phyloP scores from a whole-genome alignment of 1,284 basidiomycete species.

The Cutaneotrichosporon cyanovorans region DNA sequence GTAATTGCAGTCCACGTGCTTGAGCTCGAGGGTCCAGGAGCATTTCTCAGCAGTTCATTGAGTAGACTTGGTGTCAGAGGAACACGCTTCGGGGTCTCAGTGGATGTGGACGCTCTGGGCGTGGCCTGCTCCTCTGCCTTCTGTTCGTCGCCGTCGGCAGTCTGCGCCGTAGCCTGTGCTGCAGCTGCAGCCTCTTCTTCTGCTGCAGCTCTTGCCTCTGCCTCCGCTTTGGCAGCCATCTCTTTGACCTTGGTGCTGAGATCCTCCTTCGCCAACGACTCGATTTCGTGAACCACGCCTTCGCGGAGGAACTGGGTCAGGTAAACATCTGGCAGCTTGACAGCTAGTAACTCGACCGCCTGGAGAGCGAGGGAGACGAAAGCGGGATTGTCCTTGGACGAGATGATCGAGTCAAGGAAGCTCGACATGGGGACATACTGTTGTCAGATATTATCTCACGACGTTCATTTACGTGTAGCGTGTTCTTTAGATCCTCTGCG shows the following conservation, averaged over 20 bases:
- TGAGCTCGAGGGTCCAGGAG: too few relatives aligned
- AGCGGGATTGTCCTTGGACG: slow-evolving; percentile 76
- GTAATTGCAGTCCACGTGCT: too few relatives aligned
- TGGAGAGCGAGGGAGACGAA: slow-evolving; percentile 81
- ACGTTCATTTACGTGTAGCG: slow-evolving; percentile 62
- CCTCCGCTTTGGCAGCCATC: too few relatives aligned
- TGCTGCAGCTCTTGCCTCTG: too few relatives aligned
- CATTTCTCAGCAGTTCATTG: too few relatives aligned
- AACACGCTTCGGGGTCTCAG: not conserved
- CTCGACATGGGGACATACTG: slow-evolving; percentile 83
- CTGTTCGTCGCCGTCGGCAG: slow-evolving; percentile 1
- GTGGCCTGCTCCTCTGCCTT: not conserved
- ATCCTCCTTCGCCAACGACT: slow-evolving; percentile 58
- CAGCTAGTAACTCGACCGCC: slow-evolving; percentile 77
- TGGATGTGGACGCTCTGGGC: not conserved
- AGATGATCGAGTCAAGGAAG: slow-evolving; percentile 84
- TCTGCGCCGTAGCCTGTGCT: not conserved
- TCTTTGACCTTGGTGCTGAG: slow-evolving; percentile 45
- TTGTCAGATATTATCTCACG: not conserved
- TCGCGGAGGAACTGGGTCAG: slow-evolving; percentile 80
- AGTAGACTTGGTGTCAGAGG: too few relatives aligned
- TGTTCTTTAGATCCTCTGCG: slow-evolving; percentile 61
- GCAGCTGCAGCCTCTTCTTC: not conserved
- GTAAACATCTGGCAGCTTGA: slow-evolving; percentile 73
- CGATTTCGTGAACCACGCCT: slow-evolving; percentile 88